phyloP scores from a whole-genome alignment of 2,329 filamentous ascomycete species.

The Aureobasidium sp. region DNA sequence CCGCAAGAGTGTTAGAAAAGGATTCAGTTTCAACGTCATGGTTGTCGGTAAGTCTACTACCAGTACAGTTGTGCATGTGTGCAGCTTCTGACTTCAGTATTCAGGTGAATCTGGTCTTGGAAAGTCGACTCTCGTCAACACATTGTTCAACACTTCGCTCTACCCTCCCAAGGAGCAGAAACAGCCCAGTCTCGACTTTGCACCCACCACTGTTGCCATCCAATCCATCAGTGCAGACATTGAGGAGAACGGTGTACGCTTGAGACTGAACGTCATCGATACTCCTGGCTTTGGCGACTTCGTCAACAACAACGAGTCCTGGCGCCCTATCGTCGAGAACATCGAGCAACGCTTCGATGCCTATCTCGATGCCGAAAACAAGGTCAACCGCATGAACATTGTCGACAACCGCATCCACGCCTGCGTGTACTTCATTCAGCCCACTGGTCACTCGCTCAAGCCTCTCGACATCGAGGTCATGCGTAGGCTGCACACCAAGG shows the following conservation, averaged over 20 bases:
- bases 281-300: conserved; percentile 98
- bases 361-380: conserved; percentile 98
- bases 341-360: conserved; percentile 99
- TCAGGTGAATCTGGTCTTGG: conserved; percentile 96
- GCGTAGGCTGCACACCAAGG: conserved; percentile 98
- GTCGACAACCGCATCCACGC: conserved; percentile 98
- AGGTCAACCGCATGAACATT: conserved; percentile 99
- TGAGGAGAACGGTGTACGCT: conserved; percentile 94
- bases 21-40: conserved; percentile 99
- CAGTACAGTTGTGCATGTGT: not conserved
- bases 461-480: conserved; percentile 98
- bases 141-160: conserved; percentile 97
- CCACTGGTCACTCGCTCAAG: conserved; percentile 96
- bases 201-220: conserved; percentile 68
- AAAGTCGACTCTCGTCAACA: conserved; percentile 99
- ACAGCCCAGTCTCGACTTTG: conserved; percentile 92
- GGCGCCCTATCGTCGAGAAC: conserved; percentile 98
- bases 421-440: conserved; percentile 99
- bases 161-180: conserved; percentile 99
- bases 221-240: conserved; percentile 56
- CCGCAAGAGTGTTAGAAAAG: conserved; percentile 99
- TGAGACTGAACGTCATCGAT: conserved; percentile 93
- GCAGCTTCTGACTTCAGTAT: not conserved
- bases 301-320: conserved; percentile 99
- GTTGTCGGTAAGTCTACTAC: conserved; percentile 77